These are phyloP conservation scores for Pezicula carpinea DNA, from an alignment of 2,329 filamentous ascomycete species.

Conservation along the genomic window DNA sequence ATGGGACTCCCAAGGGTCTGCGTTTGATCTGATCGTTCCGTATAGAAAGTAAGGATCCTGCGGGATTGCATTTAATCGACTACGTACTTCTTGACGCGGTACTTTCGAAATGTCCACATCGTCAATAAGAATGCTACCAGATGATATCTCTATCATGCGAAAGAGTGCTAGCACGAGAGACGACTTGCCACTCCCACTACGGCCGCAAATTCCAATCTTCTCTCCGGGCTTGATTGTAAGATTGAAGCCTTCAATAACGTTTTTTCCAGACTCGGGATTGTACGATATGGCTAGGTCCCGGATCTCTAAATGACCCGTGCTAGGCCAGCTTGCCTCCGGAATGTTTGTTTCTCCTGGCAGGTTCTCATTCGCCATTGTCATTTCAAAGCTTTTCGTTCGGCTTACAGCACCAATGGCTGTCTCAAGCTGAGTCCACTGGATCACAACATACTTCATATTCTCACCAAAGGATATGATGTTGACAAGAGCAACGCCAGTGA, in stretches of 20 bases:
- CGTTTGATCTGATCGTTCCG: constrained; percentile 41
- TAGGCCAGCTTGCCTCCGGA: constrained; percentile 11
- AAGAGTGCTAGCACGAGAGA: constrained; percentile 41
- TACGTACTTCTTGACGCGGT: constrained; percentile 37
- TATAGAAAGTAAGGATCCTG: constrained; percentile 45
- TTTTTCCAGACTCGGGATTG: constrained; percentile 1
- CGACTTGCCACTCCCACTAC: constrained; percentile 42
- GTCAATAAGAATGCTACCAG: constrained; percentile 41
- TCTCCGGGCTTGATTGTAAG: constrained; percentile 30
- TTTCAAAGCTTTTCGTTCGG: constrained; percentile 46
- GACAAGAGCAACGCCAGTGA: constrained; percentile 34
- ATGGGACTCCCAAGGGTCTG: constrained; percentile 35
- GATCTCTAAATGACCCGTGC: constrained; percentile 12
- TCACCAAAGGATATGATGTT: constrained; percentile 26
- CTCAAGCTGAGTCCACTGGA: constrained; percentile 50
- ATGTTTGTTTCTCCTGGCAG: background rate
- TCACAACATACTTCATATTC: constrained; percentile 37
- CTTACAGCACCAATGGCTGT: constrained; percentile 52
- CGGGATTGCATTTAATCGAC: constrained; percentile 30
- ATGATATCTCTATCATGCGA: constrained; percentile 34
- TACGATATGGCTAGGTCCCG: constrained; percentile 1
- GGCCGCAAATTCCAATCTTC: constrained; percentile 45
- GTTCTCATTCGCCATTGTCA: constrained; percentile 35
- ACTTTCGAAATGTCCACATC: constrained; percentile 38
- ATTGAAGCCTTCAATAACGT: background rate